These are phyloP conservation scores for Irpex sp. DNA, from an alignment of 1,284 basidiomycete genomes.

Conservation along the genomic window DNA sequence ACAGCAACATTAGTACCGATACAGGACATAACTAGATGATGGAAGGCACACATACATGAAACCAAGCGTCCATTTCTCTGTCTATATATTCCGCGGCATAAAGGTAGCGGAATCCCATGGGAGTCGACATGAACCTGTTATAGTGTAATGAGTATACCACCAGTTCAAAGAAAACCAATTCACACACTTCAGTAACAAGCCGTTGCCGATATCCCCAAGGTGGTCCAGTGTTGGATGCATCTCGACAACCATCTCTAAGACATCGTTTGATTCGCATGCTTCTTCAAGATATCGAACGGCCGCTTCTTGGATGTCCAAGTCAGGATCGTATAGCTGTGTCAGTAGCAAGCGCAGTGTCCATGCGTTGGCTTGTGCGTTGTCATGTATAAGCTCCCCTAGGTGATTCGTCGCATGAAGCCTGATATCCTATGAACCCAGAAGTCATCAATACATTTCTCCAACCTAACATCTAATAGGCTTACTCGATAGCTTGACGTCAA, in stretches of 20 bases:
- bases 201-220: conserved; percentile 89
- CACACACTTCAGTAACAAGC: conserved; percentile 79
- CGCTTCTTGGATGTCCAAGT: conserved; percentile 84
- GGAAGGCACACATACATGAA: conserved; percentile 58
- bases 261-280: conserved; percentile 81
- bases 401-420: conserved; percentile 88
- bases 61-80: conserved; percentile 95
- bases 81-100: conserved; percentile 92
- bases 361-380: conserved; percentile 58
- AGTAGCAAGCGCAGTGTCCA: conserved; percentile 90
- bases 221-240: conserved; percentile 96
- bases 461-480: conserved; percentile 9
- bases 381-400: conserved; percentile 77
- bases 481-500: conserved; percentile 90
- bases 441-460: conserved; percentile 1
- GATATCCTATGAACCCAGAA: conserved; percentile 55
- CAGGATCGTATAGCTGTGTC: conserved; percentile 94
- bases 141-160: background rate
- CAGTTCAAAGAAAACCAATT: background rate
- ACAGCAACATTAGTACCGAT: background rate
- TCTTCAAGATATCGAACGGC: conserved; percentile 89
- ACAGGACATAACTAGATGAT: background rate
- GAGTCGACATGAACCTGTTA: conserved; percentile 89
- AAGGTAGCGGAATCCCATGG: conserved; percentile 89
- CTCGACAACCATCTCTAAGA: conserved; percentile 88